Base-by-base conservation (phyloP, 352 stramenopile genomes). In the Pythium rishiriense region DNA sequence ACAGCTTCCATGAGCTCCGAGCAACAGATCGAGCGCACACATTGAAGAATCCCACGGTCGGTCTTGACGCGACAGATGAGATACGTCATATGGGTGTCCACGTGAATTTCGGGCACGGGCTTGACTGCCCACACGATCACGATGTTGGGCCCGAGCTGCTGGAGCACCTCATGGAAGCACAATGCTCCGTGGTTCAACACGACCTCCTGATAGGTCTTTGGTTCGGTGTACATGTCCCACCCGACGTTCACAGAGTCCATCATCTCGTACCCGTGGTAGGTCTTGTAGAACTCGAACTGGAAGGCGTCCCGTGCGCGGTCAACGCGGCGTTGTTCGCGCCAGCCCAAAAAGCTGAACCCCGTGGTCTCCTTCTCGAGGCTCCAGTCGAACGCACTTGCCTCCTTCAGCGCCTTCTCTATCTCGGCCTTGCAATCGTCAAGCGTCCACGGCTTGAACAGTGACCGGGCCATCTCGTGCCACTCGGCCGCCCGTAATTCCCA, bases 281-380 rank as follows among this genome's bases (percentile, higher is more conserved):
- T 53, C 48, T 65, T 65, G 15, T 58, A 14, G 26, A 65, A 58
- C 17, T 39, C 46, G 35, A 58, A 65, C 37, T 58, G 47, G 24
- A 58, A 26, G 4, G 21, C 15, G 8, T 31, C n/a, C 0, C 24
- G 10, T 0, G 28, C 9, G 0, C 24, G 3, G 15, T 52, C 21
- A 3, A 65, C 19, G 3, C 58, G 58, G 11, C 58, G 58, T 15
- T 37, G 25, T 12, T 52, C 58, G 14, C 58, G 33, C 58, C 58
- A 65, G 7, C 58, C 58, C 22, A 58, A 39, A 21, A 65, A 65
- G 17, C 49, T 58, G 33, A 51, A 11, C 8, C 58, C 58, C 9
- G 24, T 52, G 10, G 37, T 21, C 25, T 46, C 12, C 14, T 35
- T 56, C 25, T 65, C 48, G n/a, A 35, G 14, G 24, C 58, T 58